These are phyloP conservation scores for Mesostigma viride DNA, from an alignment of 139 green algal genomes.

Conservation along the genomic window DNA sequence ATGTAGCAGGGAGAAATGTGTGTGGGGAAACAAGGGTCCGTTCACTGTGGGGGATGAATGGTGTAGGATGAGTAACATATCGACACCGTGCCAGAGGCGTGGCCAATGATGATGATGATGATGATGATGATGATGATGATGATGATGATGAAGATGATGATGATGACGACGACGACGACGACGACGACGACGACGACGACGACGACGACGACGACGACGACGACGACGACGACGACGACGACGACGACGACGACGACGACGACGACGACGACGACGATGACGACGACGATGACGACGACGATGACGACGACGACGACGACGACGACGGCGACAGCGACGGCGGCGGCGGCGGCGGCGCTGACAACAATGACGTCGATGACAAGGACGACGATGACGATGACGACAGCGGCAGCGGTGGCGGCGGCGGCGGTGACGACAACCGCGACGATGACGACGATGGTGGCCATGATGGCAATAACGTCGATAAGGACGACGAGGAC, in stretches of 20 bases:
- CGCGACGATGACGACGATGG: neutral
- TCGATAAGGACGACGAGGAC: neutral
- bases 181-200: no score
- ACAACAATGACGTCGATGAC: neutral
- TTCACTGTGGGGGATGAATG: no score
- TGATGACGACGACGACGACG: no score
- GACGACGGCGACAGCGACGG: neutral
- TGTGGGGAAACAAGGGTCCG: no score
- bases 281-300: neutral
- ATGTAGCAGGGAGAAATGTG: no score
- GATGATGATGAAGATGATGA: no score
- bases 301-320: constrained; percentile 6
- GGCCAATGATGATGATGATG: no score
- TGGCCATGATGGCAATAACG: neutral
- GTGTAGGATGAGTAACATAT: no score
- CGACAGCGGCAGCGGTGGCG: neutral
- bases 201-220: no score
- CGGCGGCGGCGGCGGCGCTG: neutral
- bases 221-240: neutral
- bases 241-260: constrained; percentile 5
- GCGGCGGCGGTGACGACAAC: constrained; percentile 3
- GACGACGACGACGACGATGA: constrained; percentile 6
- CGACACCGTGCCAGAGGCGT: no score
- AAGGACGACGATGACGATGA: constrained; percentile 10
- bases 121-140: no score